Evolutionary conservation across 495 filamentous ascomycete genomes (phyloP).

Genomic region (Barbatosphaeria neglecta): DNA sequence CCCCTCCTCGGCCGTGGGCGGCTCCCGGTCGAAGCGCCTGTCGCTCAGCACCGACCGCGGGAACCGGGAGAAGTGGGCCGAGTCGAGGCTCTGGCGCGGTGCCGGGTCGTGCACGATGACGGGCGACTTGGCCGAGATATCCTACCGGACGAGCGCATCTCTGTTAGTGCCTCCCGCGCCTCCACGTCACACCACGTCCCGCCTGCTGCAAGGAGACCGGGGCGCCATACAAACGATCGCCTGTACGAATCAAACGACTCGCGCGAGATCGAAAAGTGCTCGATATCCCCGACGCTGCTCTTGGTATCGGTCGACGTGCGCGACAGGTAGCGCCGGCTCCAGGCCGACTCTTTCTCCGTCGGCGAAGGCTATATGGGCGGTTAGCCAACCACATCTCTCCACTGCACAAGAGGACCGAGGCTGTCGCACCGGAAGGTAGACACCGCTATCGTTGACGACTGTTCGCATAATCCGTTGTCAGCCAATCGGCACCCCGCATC

Average conservation of each 20-base stretch:
- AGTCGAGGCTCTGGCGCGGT: slow-evolving; percentile 71
- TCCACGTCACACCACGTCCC: background rate
- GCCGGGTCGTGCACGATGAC: slow-evolving; percentile 46
- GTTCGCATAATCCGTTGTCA: slow-evolving; percentile 7
- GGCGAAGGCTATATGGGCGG: slow-evolving; percentile 62
- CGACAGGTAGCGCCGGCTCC: slow-evolving; percentile 62
- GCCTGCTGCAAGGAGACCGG: background rate
- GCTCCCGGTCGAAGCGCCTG: slow-evolving; percentile 39
- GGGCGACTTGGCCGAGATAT: slow-evolving; percentile 85
- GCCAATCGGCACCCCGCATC: slow-evolving; percentile 2
- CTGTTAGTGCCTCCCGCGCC: background rate
- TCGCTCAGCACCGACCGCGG: slow-evolving; percentile 41
- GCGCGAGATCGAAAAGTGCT: slow-evolving; percentile 92
- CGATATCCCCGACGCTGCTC: slow-evolving; percentile 63
- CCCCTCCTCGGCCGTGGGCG: slow-evolving; percentile 55
- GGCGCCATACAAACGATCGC: slow-evolving; percentile 72
- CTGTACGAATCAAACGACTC: slow-evolving; percentile 98
- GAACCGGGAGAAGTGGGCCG: slow-evolving; percentile 44
- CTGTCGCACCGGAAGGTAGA: slow-evolving; percentile 76
- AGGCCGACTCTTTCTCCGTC: slow-evolving; percentile 72
- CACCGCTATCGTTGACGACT: slow-evolving; percentile 96
- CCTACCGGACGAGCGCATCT: too few relatives aligned
- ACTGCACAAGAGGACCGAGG: background rate
- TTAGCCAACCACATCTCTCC: background rate
- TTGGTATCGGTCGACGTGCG: slow-evolving; percentile 57